These are phyloP conservation scores for Sordariomycetes sp. DNA, from an alignment of 2,329 filamentous ascomycete species.

Conservation along the genomic window DNA sequence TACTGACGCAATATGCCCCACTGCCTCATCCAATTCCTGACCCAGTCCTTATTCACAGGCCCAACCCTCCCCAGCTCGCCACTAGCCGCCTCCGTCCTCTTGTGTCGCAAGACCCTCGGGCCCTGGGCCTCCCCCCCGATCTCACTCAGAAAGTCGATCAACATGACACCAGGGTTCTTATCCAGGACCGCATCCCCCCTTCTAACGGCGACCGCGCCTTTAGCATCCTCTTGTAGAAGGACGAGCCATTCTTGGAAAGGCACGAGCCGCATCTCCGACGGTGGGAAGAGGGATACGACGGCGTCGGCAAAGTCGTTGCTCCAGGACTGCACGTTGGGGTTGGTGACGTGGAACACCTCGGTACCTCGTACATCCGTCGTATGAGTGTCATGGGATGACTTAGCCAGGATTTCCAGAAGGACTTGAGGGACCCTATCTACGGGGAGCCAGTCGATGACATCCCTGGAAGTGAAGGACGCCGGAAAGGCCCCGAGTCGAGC, in stretches of 20 bases:
- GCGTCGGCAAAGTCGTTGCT: not conserved
- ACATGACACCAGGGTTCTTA: not conserved
- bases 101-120: not conserved
- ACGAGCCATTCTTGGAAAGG: not conserved
- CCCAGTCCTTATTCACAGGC: not conserved
- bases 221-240: not conserved
- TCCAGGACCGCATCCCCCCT: not conserved
- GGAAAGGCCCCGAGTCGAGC: not conserved
- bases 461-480: not conserved
- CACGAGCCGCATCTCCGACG: not conserved
- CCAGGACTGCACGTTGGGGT: not conserved
- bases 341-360: not conserved
- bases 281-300: not conserved
- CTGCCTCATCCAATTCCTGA: not conserved
- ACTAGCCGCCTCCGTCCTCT: not conserved
- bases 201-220: not conserved
- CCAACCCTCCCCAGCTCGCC: not conserved
- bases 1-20: not conserved
- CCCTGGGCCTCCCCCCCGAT: not conserved
- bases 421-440: not conserved
- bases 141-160: not conserved
- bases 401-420: not conserved
- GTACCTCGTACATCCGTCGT: not conserved
- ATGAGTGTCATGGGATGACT: not conserved
- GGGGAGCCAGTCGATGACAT: not conserved